Base-by-base conservation (phyloP, 208 protist genomes). In the Crithidia sp. region DNA sequence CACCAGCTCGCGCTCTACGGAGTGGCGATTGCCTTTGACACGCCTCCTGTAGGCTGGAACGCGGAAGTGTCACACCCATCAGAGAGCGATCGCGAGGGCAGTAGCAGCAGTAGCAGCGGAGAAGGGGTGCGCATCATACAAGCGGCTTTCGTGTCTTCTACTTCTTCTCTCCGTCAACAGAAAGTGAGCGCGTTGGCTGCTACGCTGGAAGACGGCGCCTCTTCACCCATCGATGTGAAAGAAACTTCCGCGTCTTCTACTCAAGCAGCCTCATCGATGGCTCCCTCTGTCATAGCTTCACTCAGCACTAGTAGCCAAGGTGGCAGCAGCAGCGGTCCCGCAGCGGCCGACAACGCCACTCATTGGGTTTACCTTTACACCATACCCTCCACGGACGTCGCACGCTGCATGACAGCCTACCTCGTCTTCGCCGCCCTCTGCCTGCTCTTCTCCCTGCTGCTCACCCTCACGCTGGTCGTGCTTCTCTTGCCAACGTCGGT, bases 351-450 rank as follows among this genome's bases (percentile, higher is more conserved):
- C 14, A 59, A 70, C 14, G 39, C n/a, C 47, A 70, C 65, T 9
- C 52, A 61, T 7, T 57, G 56, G 36, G 16, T 81, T 4, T 67
- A 41, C 12, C 36, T 87, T 36, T 14, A 56, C 9, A n/a, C 75
- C 4, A 44, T 87, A 0, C 53, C 74, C 13, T 43, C 14, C 9
- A 47, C 58, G 7, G 40, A 14, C 44, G 37, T 87, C 41, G 41
- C 58, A 4, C 54, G 59, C 2, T 79, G 64, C 67, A 91, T 91
- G 83, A 67, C 76, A 3, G 75, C 81, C 57, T 82, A 91, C 57
- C 69, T 88, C 49, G 44, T 73, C 44, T 85, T 87, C 67, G 79
- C 73, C 12, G 45, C 36, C 3, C 5, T 82, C 12, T 77, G 65
- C 55, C 49, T 81, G 3, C 16, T 84, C 52, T 64, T 73, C 36